Base-by-base conservation (phyloP, 352 stramenopile species). In the Globisporangium nodosum region DNA sequence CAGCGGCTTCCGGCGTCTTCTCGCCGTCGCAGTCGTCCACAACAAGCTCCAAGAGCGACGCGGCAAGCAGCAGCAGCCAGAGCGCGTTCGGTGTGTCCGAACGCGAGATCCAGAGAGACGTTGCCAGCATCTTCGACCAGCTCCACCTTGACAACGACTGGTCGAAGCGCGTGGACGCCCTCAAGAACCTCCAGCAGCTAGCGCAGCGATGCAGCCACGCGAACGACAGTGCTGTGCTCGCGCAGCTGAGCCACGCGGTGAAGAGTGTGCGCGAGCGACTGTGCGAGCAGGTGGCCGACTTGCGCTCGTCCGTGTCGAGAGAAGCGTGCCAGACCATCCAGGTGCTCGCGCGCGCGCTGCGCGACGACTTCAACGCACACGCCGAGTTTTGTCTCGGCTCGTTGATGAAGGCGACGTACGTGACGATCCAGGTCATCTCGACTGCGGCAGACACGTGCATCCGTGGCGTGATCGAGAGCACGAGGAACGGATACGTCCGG, bases 341-440 rank as follows among this genome's bases (percentile, higher is more conserved):
- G 46, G 74, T 60, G 12, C 61, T 94, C 1, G 81, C 83, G 12
- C 76, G 74, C 49, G 63, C 66, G 16, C 58, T 94, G 5, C 67
- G 68, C 11, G 85, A 94, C 40, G 81, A 88, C 4, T 94, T 92
- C 51, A 89, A 92, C 33, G 30, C 63, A 1, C 80, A 91, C 56
- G 85, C 82, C n/a, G 85, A 94, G 33, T 73, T 74, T 49, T 92
- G 71, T 62, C 69, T 92, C 33, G 73, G 61, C 1, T 84, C 76
- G 50, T 45, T 93, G n/a, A 58, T 94, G 31, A 94, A 94, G 58
- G 77, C 79, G 15, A 92, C 83, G n/a, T 91, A 86, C 51, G 81
- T 94, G n/a, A 94, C 83, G 27, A 94, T 94, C 20, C 78, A 89
- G 58, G 76, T 94, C 31, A 86, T 94, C 33, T 92, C 85, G 21